Conservation (phyloP, 768 basidiomycete genomes). For the Rhodotorula kratochvilovae region DNA sequence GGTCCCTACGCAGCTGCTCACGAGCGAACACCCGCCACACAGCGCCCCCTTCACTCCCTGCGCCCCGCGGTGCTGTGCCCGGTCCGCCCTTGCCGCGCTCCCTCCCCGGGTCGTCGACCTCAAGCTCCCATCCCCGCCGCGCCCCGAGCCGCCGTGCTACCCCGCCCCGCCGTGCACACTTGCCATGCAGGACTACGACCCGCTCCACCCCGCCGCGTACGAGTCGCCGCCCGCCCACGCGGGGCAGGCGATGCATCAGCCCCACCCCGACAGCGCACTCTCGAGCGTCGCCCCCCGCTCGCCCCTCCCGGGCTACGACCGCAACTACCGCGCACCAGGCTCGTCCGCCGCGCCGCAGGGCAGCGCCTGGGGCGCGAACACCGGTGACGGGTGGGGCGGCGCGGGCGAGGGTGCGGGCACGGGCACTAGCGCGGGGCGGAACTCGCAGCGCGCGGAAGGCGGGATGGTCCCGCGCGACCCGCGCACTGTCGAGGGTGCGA, state of each 20-base stretch:
- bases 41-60: neutral
- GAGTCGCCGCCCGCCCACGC: neutral
- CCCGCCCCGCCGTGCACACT: neutral
- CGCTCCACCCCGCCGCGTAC: conserved; percentile 11
- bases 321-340: conserved; percentile 11
- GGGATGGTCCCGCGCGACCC: neutral
- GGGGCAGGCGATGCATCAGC: neutral
- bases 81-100: neutral
- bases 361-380: neutral
- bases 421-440: neutral
- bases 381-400: neutral
- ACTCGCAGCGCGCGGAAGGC: neutral
- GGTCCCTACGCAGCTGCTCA: neutral
- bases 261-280: neutral
- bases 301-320: conserved; percentile 2
- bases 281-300: conserved; percentile 4
- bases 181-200: conserved; percentile 15
- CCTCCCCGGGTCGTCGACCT: neutral
- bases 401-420: neutral
- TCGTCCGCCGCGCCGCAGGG: neutral
- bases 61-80: neutral
- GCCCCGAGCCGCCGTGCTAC: neutral
- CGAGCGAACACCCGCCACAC: no score
- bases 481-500: neutral
- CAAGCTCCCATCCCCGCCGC: neutral